Evolutionary conservation across 371 early-diverging fungal genomes (phyloP), one percentile per base, ranked within the genome.

Genomic region (Polyrhizophydium stewartii): DNA sequence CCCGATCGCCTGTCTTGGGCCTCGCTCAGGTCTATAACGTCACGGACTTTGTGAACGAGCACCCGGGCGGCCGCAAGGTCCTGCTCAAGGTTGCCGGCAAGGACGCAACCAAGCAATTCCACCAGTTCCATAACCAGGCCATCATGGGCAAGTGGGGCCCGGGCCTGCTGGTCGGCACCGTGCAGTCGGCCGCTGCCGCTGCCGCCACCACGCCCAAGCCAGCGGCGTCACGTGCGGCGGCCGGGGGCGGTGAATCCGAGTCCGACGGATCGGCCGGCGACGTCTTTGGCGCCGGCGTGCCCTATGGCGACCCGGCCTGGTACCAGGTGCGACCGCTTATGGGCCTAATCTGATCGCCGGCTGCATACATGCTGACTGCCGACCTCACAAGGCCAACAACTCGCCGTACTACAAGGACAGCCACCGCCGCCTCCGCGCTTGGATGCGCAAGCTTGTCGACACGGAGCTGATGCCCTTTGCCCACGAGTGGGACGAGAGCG

Each of bases 11-110:
- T n/a, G n/a, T n/a, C n/a, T n/a, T n/a, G n/a, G n/a, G n/a, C n/a
- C 35, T 3, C 7, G 7, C 16, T 85, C 87, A 64, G 63, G 62
- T 92, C 60, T 94, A 91, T 68, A 88, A 94, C 71, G 81, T 92
- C 57, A 87, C 93, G 30, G 76, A 82, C 24, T 94, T 91, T 62
- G 71, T 87, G 19, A 68, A 61, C 31, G 17, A 57, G 28, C 77
- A 76, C 59, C 77, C 77, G 6, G 77, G 77, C 10, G 68, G 69
- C 17, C 69, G 68, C 27, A 60, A 60, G 5, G 60, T 73, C 22
- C 60, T 76, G n/a, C 59, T 67, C 55, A 41, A 68, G 16, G 61
- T 65, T 30, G 72, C 66, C 24, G 76, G 76, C 28, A 70, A 64
- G 50, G 76, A 76, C 47, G 72, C 69, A 13, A 72, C 81, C 19